Percentiles rank a stretch among this genome's conserved stretches.
phyloP scores from a whole-genome alignment of 164 flowering plant genomes.

The Berberis vulgaris region DNA sequence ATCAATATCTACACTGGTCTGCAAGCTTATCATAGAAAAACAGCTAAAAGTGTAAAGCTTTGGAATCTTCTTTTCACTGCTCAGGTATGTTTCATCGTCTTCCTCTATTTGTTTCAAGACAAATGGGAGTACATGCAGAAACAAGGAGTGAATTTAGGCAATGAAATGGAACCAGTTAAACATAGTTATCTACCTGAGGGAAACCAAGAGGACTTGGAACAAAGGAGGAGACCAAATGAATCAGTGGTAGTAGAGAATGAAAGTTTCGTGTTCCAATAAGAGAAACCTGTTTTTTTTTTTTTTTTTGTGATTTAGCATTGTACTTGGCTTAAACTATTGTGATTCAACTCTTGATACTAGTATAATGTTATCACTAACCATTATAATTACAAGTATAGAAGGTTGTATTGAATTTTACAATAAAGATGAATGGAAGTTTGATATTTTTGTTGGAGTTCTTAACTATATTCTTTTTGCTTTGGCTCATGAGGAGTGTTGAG shows the following conservation, averaged over 20 bases:
- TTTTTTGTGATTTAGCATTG: too few species aligned
- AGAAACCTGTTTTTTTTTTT: neutral
- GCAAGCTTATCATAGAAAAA: slow-evolving; percentile 45
- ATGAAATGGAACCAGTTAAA: slow-evolving; percentile 9
- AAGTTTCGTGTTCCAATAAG: neutral
- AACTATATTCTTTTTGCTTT: too few species aligned
- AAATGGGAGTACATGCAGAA: slow-evolving; percentile 52
- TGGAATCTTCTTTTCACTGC: slow-evolving; percentile 62
- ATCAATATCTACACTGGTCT: slow-evolving; percentile 71
- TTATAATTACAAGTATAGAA: too few species aligned
- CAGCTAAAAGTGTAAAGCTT: slow-evolving; percentile 28
- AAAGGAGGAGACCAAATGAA: neutral
- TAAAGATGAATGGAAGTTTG: too few species aligned
- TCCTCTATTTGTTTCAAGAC: slow-evolving; percentile 67
- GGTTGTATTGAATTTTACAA: too few species aligned
- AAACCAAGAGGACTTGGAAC: neutral
- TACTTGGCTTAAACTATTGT: too few species aligned
- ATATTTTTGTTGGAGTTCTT: too few species aligned
- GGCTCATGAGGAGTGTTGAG: too few species aligned
- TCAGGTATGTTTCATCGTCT: slow-evolving; percentile 38
- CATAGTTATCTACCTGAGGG: neutral
- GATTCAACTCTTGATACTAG: too few species aligned
- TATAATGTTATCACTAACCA: too few species aligned
- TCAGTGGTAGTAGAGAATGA: neutral
- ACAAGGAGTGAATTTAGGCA: slow-evolving; percentile 36